Base-by-base conservation (phyloP, 192 early-diverging fungal species). In the Ambispora gerdemannii region DNA sequence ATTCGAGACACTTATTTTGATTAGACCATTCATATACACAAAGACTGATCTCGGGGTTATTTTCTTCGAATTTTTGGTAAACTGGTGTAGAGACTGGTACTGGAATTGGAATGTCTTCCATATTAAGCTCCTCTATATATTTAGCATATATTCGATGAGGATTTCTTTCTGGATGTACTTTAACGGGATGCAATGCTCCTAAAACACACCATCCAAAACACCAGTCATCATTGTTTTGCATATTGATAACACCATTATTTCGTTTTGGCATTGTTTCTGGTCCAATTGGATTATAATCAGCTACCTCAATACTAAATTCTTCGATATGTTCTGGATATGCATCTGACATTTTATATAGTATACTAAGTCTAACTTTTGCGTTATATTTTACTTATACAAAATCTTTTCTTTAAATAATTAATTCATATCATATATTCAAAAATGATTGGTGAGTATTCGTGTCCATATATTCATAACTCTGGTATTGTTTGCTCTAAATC, bases 261-360 rank as follows among this genome's bases (percentile, higher is more conserved):
- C 61, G 27, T 43, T 63, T 63, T 63, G 61, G 34, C 28, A 63
- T 63, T 63, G 61, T 63, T 43, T 63, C 34, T 17, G 61, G 61
- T 20, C 36, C 61, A 63, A 63, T 63, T 63, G 34, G 34, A 63
- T 10, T 36, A 63, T 13, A 63, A 43, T 63, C 34, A 22, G 34
- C 30, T 22, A 63, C 38, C 24, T 63, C 34, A 56, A 63, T 63
- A 43, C 61, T 63, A 36, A 63, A 63, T 63, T 63, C 34, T 63
- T 63, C 34, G 22, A 63, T 63, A 63, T 43, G 22, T 63, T 63
- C 34, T 63, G 36, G 27, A 36, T 63, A 63, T 36, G 61, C 32
- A 63, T 63, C 61, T 8, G 61, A 63, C 61, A 63, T 63, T 63
- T 63, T 63, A 60, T 60, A 24, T 63, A 63, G 13, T 63, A 20